Percentiles rank a stretch among this genome's conserved stretches.
These are phyloP conservation scores for Ceriops tagal DNA, from an alignment of 345 rosid species.

Conservation along the genomic window DNA sequence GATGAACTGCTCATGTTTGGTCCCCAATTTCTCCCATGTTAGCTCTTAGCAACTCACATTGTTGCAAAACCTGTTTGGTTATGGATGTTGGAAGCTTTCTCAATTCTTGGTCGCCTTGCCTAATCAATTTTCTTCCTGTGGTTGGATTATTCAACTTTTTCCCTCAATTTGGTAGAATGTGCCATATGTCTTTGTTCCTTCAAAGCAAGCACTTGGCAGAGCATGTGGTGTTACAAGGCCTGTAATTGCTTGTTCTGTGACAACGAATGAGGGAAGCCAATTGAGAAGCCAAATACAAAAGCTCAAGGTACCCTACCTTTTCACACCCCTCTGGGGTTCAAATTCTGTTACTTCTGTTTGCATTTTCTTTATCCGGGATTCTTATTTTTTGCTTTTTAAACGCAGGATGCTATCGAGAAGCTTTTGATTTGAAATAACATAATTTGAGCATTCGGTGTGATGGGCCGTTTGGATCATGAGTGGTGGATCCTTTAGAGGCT, in stretches of 20 bases:
- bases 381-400: background rate
- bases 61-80: background rate
- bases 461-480: conserved; percentile 61
- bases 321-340: background rate
- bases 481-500: conserved; percentile 46
- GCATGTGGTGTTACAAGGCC: conserved; percentile 98
- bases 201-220: conserved; percentile 93
- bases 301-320: conserved; percentile 56
- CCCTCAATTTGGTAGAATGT: conserved; percentile 62
- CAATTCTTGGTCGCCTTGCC: background rate
- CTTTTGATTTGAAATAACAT: conserved; percentile 52
- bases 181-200: conserved; percentile 95
- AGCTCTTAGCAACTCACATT: no score
- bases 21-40: no score
- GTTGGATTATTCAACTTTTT: background rate
- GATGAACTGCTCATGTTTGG: no score
- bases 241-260: conserved; percentile 87
- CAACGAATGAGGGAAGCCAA: conserved; percentile 79
- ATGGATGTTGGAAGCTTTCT: background rate
- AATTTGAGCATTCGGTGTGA: conserved; percentile 61
- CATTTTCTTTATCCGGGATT: background rate
- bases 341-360: background rate
- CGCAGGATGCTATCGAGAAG: conserved; percentile 97
- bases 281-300: conserved; percentile 81
- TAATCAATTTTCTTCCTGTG: background rate